A percentile compares a stretch with the other conserved stretches of the same genome.
These are phyloP conservation scores for Ensete glaucum DNA, from an alignment of 176 grass and related monocot genomes.

Conservation along the genomic window DNA sequence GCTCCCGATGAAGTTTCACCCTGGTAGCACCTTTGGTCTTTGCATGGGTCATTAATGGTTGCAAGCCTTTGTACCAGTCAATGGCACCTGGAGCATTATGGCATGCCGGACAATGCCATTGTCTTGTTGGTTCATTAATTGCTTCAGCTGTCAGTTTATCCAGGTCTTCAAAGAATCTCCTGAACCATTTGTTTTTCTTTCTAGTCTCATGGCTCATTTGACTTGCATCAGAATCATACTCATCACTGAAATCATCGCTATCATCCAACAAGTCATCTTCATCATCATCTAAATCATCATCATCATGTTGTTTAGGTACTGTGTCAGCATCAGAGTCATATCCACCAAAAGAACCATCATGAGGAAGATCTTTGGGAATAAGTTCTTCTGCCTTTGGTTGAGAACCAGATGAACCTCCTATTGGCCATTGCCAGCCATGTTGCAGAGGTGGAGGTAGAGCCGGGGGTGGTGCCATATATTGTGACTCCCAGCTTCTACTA, in stretches of 20 bases:
- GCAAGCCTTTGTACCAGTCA: slow-evolving; percentile 81
- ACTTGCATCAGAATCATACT: slow-evolving; percentile 66
- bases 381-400: slow-evolving; percentile 31
- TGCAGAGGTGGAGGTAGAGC: slow-evolving; percentile 35
- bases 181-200: slow-evolving; percentile 74
- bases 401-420: slow-evolving; percentile 32
- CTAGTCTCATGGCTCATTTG: slow-evolving; percentile 55
- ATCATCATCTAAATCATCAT: slow-evolving; percentile 36
- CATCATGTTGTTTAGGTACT: slow-evolving; percentile 8
- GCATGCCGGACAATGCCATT: slow-evolving; percentile 77
- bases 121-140: slow-evolving; percentile 46
- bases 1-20: slow-evolving; percentile 75
- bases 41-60: slow-evolving; percentile 65
- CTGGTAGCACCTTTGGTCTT: slow-evolving; percentile 70
- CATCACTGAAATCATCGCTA: slow-evolving; percentile 50
- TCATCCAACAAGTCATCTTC: slow-evolving; percentile 41
- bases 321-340: slow-evolving; percentile 23
- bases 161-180: slow-evolving; percentile 50
- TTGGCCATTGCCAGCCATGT: slow-evolving; percentile 53
- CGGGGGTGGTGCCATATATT: slow-evolving; percentile 25
- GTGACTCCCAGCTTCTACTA: slow-evolving; percentile 26
- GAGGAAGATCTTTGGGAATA: slow-evolving; percentile 5
- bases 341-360: slow-evolving; percentile 19
- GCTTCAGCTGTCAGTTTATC: slow-evolving; percentile 49
- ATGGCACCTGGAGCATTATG: slow-evolving; percentile 88